Percentiles rank a stretch among this genome's conserved stretches.
Evolutionary conservation across 2,329 filamentous ascomycete species (phyloP).

Genomic region (Chalara sp.): DNA sequence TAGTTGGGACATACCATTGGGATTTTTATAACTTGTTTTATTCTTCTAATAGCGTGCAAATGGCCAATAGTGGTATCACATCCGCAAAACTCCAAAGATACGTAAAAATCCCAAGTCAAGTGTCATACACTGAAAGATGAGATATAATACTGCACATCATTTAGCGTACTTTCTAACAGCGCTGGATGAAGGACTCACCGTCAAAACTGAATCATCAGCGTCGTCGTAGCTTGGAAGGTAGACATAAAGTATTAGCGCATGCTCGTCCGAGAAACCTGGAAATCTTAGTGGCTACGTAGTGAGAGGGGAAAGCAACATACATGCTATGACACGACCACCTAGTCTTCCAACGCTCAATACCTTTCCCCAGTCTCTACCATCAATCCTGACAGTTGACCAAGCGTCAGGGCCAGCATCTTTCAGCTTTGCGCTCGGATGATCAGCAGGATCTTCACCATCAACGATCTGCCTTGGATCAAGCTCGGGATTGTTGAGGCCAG

Average conservation of each 20-base stretch:
- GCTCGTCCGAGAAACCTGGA: slow-evolving; percentile 64
- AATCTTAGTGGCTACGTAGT: slow-evolving; percentile 13
- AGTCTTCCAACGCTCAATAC: slow-evolving; percentile 89
- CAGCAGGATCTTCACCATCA: slow-evolving; percentile 59
- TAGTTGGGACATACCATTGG: too few species aligned
- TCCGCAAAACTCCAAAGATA: too few species aligned
- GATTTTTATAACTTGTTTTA: too few species aligned
- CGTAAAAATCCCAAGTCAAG: neutral
- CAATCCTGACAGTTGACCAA: slow-evolving; percentile 86
- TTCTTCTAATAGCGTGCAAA: too few species aligned
- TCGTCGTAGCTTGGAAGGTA: slow-evolving; percentile 69
- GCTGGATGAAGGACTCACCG: slow-evolving; percentile 42
- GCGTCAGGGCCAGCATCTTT: slow-evolving; percentile 68
- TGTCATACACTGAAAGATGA: slow-evolving; percentile 43
- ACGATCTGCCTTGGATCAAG: slow-evolving; percentile 71
- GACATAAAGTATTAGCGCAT: slow-evolving; percentile 77
- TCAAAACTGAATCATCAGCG: slow-evolving; percentile 67
- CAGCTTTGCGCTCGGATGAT: slow-evolving; percentile 79
- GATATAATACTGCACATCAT: slow-evolving; percentile 44
- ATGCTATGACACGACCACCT: slow-evolving; percentile 88
- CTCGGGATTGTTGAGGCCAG: slow-evolving; percentile 77
- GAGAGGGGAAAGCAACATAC: slow-evolving; percentile 37
- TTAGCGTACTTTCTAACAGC: slow-evolving; percentile 2
- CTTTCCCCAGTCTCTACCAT: slow-evolving; percentile 88
- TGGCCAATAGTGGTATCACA: too few species aligned